These are phyloP conservation scores for Colletotrichum zoysiae DNA, from an alignment of 2,329 filamentous ascomycete genomes.

Conservation along the genomic window DNA sequence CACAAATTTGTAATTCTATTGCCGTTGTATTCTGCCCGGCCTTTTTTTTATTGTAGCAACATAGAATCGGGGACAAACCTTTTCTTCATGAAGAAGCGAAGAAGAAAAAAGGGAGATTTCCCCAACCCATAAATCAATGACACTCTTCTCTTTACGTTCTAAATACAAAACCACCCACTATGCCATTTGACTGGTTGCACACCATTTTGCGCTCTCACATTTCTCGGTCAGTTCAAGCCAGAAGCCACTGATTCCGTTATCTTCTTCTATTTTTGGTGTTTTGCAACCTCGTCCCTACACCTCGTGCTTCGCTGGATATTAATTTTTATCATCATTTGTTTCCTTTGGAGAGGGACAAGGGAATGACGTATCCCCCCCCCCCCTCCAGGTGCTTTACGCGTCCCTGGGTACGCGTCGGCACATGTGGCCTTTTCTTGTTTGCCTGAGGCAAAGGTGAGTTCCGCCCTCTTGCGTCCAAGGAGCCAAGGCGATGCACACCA, in stretches of 20 bases:
- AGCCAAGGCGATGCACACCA: not conserved
- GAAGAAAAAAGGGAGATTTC: constrained; percentile 3
- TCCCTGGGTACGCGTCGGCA: constrained; percentile 33
- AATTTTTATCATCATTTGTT: not conserved
- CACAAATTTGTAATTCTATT: constrained; percentile 32
- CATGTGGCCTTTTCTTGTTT: constrained; percentile 18
- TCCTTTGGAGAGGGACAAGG: not conserved
- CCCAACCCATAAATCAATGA: not conserved
- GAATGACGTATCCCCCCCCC: constrained; percentile 30
- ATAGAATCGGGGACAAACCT: constrained; percentile 15
- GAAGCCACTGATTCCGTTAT: not conserved
- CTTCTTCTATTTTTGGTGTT: not conserved
- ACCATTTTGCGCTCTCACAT: not conserved
- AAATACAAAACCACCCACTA: too few relatives aligned
- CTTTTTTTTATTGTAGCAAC: constrained; percentile 25
- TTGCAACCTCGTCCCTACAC: too few relatives aligned
- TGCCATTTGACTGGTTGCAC: too few relatives aligned
- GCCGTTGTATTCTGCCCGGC: constrained; percentile 2
- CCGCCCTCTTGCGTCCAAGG: not conserved
- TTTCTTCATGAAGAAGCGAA: not conserved
- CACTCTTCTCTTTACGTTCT: constrained; percentile 7
- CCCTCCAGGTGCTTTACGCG: constrained; percentile 37
- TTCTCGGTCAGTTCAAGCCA: not conserved
- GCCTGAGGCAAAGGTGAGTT: constrained; percentile 11
- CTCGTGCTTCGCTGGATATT: not conserved